Base-by-base conservation (phyloP, 1,139 yeast species). In the Candida neerlandica region DNA sequence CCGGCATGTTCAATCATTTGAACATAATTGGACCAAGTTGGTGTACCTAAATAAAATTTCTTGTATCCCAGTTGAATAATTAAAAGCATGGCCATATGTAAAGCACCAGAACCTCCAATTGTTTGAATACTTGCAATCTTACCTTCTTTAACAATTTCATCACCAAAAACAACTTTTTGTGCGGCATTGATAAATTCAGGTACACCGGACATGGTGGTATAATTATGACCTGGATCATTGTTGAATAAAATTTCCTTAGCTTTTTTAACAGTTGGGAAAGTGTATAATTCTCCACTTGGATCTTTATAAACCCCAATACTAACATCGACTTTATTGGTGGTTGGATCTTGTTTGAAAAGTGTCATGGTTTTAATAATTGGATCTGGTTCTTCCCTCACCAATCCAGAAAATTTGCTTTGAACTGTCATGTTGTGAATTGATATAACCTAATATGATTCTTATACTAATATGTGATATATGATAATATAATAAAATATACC, bases 231-330 rank as follows among this genome's bases (percentile, higher is more conserved):
- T 2, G 75, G 73, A 50, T 74, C 76, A 47, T 71, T 63, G 16
- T 59, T 59, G 35, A 60, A 57, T 47, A 74, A 64, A 19, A 58
- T 55, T 26, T 62, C 55, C 53, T 75, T 75, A 42, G 79, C 78
- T 49, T 61, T 57, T 23, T 60, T 58, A 14, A 75, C 75, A 23
- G 72, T 59, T 10, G 79, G 78, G 57, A 73, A 73, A 7, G 69
- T 63, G 57, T 65, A 73, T 41, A 70, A 62, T 26, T 60, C 59
- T 2, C 80, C 80, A 12, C 61, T 53, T 49, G 68, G 75, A 35
- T 71, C 66, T 53, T 73, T 74, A 61, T 75, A 75, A 23, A 75
- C 78, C 1, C 80, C 80, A 32, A 75, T 72, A 26, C 75, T 65
- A 18, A 73, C 71, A 52, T 75, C 80, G 29, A 74, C 62, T 58